phyloP scores from a whole-genome alignment of 192 early-diverging fungal species.

The Backusella mclennaniae region DNA sequence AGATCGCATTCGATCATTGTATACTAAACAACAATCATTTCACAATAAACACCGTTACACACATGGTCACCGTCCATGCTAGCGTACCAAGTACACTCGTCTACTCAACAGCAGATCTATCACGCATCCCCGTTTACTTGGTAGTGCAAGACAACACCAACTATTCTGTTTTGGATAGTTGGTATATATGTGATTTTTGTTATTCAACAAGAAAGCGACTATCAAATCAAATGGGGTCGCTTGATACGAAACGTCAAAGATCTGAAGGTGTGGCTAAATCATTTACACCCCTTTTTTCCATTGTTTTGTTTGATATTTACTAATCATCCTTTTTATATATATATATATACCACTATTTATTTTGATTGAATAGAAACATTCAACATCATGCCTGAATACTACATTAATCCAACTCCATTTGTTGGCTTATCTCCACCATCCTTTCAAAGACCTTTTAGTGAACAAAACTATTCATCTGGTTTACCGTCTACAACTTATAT shows the following conservation, averaged over 20 bases:
- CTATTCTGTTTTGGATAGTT: constrained; percentile 34
- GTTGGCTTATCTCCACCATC: constrained; percentile 7
- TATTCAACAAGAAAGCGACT: constrained; percentile 26
- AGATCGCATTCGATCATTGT: constrained; percentile 45
- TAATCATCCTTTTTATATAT: not conserved
- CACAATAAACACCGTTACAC: constrained; percentile 17
- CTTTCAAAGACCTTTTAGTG: not conserved
- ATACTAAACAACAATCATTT: constrained; percentile 39
- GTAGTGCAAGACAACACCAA: constrained; percentile 35
- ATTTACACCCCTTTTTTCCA: not conserved
- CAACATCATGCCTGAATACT: constrained; percentile 11
- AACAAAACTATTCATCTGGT: not conserved
- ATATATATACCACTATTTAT: not conserved
- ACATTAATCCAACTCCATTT: not conserved
- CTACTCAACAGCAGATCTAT: constrained; percentile 37
- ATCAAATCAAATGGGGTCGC: not conserved
- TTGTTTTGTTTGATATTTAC: constrained; percentile 9
- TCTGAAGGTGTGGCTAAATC: constrained; percentile 2
- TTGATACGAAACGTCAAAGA: constrained; percentile 8
- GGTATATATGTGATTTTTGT: constrained; percentile 43
- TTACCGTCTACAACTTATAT: not conserved
- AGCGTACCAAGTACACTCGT: constrained; percentile 35
- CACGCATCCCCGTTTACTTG: constrained; percentile 40
- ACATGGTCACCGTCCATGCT: constrained; percentile 38
- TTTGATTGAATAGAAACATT: constrained; percentile 4